Evolutionary conservation across 305 asterid genomes (phyloP), one percentile per base, ranked within the genome.

Genomic region (Fraxinus latifolia): DNA sequence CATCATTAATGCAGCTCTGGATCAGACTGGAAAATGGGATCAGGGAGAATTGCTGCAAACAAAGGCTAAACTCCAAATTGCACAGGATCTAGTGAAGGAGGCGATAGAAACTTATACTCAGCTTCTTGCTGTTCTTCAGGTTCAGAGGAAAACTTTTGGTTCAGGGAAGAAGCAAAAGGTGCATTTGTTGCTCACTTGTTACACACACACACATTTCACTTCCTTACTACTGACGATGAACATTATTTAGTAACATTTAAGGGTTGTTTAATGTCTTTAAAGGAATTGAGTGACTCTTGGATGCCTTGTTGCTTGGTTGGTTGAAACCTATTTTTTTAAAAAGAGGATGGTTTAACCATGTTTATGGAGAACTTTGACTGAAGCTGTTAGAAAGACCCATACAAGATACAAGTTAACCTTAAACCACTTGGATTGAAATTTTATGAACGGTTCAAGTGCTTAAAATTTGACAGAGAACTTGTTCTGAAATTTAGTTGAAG

Each of bases 11-110:
- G 94, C 88, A 11, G 97, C 95, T 81, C 80, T 96, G 39, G 97
- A 91, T 65, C 98, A 94, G 89, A 91, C 93, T 72, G 98, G 96
- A 67, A 85, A 89, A 77, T 96, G 99, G 98, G 94, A 92, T 79
- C 98, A 87, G 80, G 94, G 93, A 82, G 95, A 90, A 82, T 77
- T 96, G 84, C 86, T 96, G 85, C 90, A 93, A 86, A 90, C 91
- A 42, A 94, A 96, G 90, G 98, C 97, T 79, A 96, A 88, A 87
- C 95, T 96, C 79, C 97, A 87, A 88, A 82, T 90, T 74, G 97
- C 86, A 0, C 97, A 90, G 89, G 92, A 93, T 81, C 88, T 86
- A 71, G 83, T 90, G 83, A 93, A 91, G 89, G 91, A 90, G 85
- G 97, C 95, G 31, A 80, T 92, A 33, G 94, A 92, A 77, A 91